Percentiles rank a stretch among this genome's conserved stretches.
phyloP scores from a whole-genome alignment of 768 basidiomycete species.

The Scleroderma citrinum region DNA sequence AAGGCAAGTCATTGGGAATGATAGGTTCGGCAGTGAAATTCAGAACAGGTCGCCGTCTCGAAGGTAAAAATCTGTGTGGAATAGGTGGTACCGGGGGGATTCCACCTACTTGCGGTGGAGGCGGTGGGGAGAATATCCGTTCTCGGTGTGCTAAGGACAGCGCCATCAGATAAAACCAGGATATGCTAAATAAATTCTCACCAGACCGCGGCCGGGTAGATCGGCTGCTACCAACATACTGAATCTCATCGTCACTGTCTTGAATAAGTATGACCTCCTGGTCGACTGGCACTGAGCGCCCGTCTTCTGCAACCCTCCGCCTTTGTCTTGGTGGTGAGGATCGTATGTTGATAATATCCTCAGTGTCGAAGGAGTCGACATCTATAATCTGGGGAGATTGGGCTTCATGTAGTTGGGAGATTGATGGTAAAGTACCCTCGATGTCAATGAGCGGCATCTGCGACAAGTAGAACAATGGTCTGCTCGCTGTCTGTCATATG shows the following conservation, averaged over 20 bases:
- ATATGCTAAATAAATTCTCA: slow-evolving; percentile 5
- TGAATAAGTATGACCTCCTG: slow-evolving; percentile 29
- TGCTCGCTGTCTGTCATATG: slow-evolving; percentile 6
- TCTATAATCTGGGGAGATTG: slow-evolving; percentile 36
- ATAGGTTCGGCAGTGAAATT: slow-evolving; percentile 38
- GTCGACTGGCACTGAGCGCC: slow-evolving; percentile 11
- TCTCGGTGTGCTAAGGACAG: slow-evolving; percentile 12
- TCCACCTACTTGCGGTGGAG: slow-evolving; percentile 32
- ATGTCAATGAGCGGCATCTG: slow-evolving; percentile 19
- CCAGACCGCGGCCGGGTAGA: slow-evolving; percentile 13
- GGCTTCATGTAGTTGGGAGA: slow-evolving; percentile 10
- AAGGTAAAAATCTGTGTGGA: slow-evolving; percentile 35
- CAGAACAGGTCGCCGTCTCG: slow-evolving; percentile 29
- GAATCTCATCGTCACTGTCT: slow-evolving; percentile 36
- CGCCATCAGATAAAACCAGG: background rate
- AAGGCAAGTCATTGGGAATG: slow-evolving; percentile 44
- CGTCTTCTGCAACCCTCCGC: slow-evolving; percentile 20
- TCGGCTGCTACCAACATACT: slow-evolving; percentile 22
- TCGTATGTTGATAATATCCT: slow-evolving; percentile 24
- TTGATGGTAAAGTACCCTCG: background rate
- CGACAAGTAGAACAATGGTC: background rate
- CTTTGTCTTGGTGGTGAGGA: slow-evolving; percentile 21
- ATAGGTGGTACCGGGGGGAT: slow-evolving; percentile 55
- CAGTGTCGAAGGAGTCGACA: slow-evolving; percentile 37
- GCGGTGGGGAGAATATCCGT: slow-evolving; percentile 43